These are phyloP conservation scores for Panaeolus cyanescens DNA, from an alignment of 768 basidiomycete genomes.

Conservation along the genomic window DNA sequence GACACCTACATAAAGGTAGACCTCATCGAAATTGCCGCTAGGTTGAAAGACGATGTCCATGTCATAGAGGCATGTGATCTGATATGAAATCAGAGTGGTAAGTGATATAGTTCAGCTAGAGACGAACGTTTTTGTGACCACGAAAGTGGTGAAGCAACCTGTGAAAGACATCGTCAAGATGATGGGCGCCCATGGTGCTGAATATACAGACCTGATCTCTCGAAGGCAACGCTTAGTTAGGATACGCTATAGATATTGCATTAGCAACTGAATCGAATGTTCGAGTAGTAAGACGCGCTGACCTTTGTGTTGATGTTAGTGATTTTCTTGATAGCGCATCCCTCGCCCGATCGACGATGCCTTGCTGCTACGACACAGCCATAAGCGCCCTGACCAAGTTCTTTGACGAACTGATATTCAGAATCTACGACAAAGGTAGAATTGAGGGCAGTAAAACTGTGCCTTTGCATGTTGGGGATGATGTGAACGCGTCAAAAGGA, in stretches of 20 bases:
- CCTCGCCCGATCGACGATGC: slow-evolving; percentile 81
- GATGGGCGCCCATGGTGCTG: neutral
- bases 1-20: slow-evolving; percentile 81
- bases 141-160: slow-evolving; percentile 97
- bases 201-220: slow-evolving; percentile 76
- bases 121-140: slow-evolving; percentile 93
- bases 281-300: slow-evolving; percentile 12
- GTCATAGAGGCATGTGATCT: slow-evolving; percentile 97
- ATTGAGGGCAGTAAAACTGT: slow-evolving; percentile 81
- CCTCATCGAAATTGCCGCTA: slow-evolving; percentile 92
- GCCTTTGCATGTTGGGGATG: slow-evolving; percentile 58
- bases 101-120: slow-evolving; percentile 2
- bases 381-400: slow-evolving; percentile 95
- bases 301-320: slow-evolving; percentile 92
- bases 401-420: slow-evolving; percentile 94
- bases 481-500: slow-evolving; percentile 10
- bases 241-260: slow-evolving; percentile 62
- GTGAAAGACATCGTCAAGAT: slow-evolving; percentile 13
- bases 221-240: slow-evolving; percentile 95
- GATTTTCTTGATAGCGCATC: slow-evolving; percentile 96
- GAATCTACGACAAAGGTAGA: slow-evolving; percentile 87
- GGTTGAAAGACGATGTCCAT: slow-evolving; percentile 97
- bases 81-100: slow-evolving; percentile 17
- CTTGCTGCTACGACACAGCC: slow-evolving; percentile 89
- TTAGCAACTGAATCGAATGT: slow-evolving; percentile 5